A percentile compares a stretch with the other conserved stretches of the same genome.
These are phyloP conservation scores for Globisporangium echinulatum DNA, from an alignment of 352 stramenopile species.

Conservation along the genomic window DNA sequence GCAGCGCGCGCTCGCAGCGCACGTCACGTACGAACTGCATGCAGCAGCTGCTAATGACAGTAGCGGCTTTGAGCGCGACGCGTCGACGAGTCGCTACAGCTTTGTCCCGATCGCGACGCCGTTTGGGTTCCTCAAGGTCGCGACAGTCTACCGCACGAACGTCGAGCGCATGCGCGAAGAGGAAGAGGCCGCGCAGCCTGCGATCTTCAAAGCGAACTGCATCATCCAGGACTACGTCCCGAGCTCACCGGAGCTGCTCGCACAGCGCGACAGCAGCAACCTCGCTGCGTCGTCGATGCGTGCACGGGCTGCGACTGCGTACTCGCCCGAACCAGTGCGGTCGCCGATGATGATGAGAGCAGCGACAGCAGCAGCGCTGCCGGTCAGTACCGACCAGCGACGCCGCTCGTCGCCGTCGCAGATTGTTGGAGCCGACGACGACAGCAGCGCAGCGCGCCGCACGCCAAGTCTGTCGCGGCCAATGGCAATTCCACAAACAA, in stretches of 20 bases:
- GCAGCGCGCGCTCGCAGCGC: constrained; percentile 55
- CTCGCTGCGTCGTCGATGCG: too few relatives aligned
- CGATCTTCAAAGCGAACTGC: constrained; percentile 67
- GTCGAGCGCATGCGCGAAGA: constrained; percentile 37
- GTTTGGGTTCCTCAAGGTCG: constrained; percentile 68
- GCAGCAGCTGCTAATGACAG: constrained; percentile 4
- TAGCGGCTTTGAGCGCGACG: constrained; percentile 28
- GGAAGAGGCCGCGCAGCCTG: constrained; percentile 20
- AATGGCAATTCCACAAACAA: constrained; percentile 71
- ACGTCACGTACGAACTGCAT: constrained; percentile 58
- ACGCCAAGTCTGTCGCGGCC: constrained; percentile 57
- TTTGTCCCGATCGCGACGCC: constrained; percentile 75
- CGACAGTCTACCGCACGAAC: constrained; percentile 57
- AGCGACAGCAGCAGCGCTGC: not conserved
- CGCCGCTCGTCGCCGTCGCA: constrained; percentile 14
- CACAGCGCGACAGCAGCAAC: constrained; percentile 9
- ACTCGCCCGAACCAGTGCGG: not conserved
- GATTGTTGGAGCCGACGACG: constrained; percentile 4
- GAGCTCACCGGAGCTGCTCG: constrained; percentile 35
- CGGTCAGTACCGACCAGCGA: constrained; percentile 7
- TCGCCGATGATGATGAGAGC: not conserved
- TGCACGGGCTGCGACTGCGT: too few relatives aligned
- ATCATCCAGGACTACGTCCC: constrained; percentile 87
- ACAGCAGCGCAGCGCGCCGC: constrained; percentile 8
- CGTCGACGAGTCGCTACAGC: constrained; percentile 55